These are phyloP conservation scores for Saccharomycopsis vini DNA, from an alignment of 805 yeast species.

Conservation along the genomic window DNA sequence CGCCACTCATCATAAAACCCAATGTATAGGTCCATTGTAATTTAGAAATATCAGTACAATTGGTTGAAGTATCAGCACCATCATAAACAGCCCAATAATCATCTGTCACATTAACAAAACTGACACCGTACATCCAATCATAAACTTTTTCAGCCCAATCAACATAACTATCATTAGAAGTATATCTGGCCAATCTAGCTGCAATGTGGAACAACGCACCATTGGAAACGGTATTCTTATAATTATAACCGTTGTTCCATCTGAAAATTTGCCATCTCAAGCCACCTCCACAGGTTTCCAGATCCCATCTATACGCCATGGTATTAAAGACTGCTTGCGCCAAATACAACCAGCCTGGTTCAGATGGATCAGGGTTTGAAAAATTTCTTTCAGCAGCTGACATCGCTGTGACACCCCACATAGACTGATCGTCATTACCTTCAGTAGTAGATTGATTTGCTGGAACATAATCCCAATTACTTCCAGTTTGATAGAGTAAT, in stretches of 20 bases:
- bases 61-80: constrained; percentile 50
- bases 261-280: constrained; percentile 92
- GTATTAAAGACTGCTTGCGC: constrained; percentile 88
- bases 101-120: constrained; percentile 34
- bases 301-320: constrained; percentile 87
- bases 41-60: constrained; percentile 52
- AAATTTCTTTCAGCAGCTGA: constrained; percentile 87
- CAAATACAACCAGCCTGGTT: constrained; percentile 72
- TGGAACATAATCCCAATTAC: constrained; percentile 73
- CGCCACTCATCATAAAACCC: constrained; percentile 69
- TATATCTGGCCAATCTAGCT: constrained; percentile 78
- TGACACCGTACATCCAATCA: constrained; percentile 63
- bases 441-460: constrained; percentile 82
- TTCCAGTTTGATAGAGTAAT: constrained; percentile 64
- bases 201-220: constrained; percentile 84
- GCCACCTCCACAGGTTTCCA: constrained; percentile 69
- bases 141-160: constrained; percentile 70
- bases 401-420: constrained; percentile 93
- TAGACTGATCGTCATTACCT: constrained; percentile 97
- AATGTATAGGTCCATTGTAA: constrained; percentile 84
- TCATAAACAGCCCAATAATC: constrained; percentile 48
- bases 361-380: constrained; percentile 49
- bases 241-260: constrained; percentile 91
- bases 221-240: constrained; percentile 86
- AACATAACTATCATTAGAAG: constrained; percentile 62